Evolutionary conservation across 805 yeast species (phyloP), one percentile per base, ranked within the genome.

Genomic region (Metschnikowia santaceciliae): DNA sequence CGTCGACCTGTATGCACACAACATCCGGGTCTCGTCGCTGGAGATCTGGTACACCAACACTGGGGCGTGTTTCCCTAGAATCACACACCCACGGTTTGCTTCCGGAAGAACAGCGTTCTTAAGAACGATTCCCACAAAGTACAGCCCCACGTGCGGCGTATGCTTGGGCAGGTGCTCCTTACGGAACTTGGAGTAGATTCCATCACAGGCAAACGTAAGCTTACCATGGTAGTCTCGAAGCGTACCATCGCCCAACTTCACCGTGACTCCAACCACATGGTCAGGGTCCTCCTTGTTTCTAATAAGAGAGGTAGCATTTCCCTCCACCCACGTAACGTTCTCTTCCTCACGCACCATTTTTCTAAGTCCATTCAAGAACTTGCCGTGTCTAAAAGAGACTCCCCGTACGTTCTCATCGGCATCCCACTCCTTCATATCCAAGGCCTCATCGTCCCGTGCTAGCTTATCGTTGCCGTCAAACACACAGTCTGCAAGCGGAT

Each of bases 301-400:
- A 34, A 89, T 62, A 2, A 90, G 64, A 33, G 79, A 79, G 2
- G 82, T 81, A n/a, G 87, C 97, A 10, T 86, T 89, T 17, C 95
- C 97, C 67, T 90, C 91, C 36, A 89, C 57, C 62, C 86, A 73
- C 1, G 91, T 84, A 17, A 92, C 88, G 60, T 90, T 90, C 38
- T 80, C 76, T 59, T 90, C 94, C 7, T 64, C 65, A 45, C 77
- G 74, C 19, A 88, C 91, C n/a, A 87, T 81, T 13, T 65, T 62
- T 58, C 99, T 80, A 57, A 94, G 75, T 62, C 90, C 90, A 66
- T 75, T 73, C 47, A 94, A 77, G 61, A 94, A 94, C 51, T 82
- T 83, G 19, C 99, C 99, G 65, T 94, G 97, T 61, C 90, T 96
- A 72, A 94, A 90, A 1, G 96, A 86, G 4, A 88, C 87, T 50